phyloP scores from a whole-genome alignment of 2,329 filamentous ascomycete species.

The Aspergillus phoenicis region DNA sequence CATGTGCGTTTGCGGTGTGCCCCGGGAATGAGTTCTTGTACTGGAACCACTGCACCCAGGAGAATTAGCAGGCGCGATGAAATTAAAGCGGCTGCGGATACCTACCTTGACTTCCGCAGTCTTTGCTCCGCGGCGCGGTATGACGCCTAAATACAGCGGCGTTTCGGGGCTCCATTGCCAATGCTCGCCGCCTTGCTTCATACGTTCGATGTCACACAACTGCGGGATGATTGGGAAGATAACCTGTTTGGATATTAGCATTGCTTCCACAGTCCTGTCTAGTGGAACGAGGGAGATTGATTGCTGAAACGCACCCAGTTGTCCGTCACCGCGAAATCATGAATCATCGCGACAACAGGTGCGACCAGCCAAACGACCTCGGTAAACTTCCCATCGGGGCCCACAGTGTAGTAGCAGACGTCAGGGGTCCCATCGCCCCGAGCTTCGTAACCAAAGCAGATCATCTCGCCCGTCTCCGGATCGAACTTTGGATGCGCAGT shows the following conservation, averaged over 20 bases:
- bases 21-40: constrained; percentile 39
- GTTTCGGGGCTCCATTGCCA: constrained; percentile 43
- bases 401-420: constrained; percentile 40
- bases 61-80: neutral
- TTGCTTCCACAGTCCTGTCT: no score
- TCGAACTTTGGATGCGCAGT: constrained; percentile 58
- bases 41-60: constrained; percentile 41
- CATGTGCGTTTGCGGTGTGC: constrained; percentile 43
- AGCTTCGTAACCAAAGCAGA: constrained; percentile 54
- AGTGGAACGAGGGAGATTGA: no score
- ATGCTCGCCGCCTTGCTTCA: constrained; percentile 45
- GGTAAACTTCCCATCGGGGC: constrained; percentile 31
- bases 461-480: constrained; percentile 53
- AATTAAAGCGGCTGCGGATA: neutral
- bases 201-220: constrained; percentile 37
- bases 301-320: constrained; percentile 35
- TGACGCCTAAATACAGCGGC: constrained; percentile 33
- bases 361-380: constrained; percentile 40
- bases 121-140: constrained; percentile 27
- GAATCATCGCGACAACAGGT: constrained; percentile 45
- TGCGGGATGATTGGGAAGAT: constrained; percentile 43
- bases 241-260: constrained; percentile 24
- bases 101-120: constrained; percentile 37
- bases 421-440: constrained; percentile 45
- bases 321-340: constrained; percentile 47